A percentile compares a stretch with the other conserved stretches of the same genome.
phyloP scores from a whole-genome alignment of 2,329 filamentous ascomycete species.

The Sporothrix brasiliensis region DNA sequence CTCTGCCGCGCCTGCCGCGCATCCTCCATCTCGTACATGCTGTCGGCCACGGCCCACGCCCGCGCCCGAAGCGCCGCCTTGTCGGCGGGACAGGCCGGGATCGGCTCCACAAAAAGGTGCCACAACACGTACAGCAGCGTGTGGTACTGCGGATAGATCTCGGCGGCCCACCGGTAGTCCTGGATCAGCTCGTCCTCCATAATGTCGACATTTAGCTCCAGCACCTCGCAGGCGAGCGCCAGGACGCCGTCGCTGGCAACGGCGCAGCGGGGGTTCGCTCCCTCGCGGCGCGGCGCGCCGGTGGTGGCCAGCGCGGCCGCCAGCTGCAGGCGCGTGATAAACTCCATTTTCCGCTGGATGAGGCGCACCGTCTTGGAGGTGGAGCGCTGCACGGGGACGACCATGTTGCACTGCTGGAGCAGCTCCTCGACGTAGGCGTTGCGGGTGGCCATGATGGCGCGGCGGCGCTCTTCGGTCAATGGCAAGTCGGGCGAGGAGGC shows the following conservation, averaged over 20 bases:
- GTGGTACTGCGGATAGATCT: conserved; percentile 50
- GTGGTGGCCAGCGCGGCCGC: conserved; percentile 11
- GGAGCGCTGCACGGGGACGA: conserved; percentile 47
- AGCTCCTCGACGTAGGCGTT: conserved; percentile 54
- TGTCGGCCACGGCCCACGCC: conserved; percentile 43
- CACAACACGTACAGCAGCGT: conserved; percentile 50
- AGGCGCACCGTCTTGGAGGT: conserved; percentile 37
- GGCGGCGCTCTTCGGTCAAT: conserved; percentile 31
- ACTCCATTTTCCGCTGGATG: conserved; percentile 39
- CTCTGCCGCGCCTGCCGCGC: conserved; percentile 32
- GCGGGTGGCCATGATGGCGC: conserved; percentile 28
- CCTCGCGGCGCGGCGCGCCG: neutral
- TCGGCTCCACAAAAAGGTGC: conserved; percentile 48
- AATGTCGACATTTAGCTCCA: conserved; percentile 43
- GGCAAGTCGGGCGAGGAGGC: conserved; percentile 2
- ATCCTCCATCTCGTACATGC: conserved; percentile 34
- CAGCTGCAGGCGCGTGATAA: conserved; percentile 40
- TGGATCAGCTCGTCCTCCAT: conserved; percentile 46
- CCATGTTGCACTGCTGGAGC: conserved; percentile 53
- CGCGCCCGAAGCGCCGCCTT: conserved; percentile 36
- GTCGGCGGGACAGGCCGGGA: conserved; percentile 41
- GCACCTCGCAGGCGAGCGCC: conserved; percentile 41
- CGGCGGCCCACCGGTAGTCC: conserved; percentile 46
- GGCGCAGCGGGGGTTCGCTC: neutral
- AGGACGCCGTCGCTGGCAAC: conserved; percentile 39